Percentiles rank a stretch among this genome's conserved stretches.
Conservation (phyloP, 352 stramenopile genomes). For the Ochromonadaceae sp. region DNA sequence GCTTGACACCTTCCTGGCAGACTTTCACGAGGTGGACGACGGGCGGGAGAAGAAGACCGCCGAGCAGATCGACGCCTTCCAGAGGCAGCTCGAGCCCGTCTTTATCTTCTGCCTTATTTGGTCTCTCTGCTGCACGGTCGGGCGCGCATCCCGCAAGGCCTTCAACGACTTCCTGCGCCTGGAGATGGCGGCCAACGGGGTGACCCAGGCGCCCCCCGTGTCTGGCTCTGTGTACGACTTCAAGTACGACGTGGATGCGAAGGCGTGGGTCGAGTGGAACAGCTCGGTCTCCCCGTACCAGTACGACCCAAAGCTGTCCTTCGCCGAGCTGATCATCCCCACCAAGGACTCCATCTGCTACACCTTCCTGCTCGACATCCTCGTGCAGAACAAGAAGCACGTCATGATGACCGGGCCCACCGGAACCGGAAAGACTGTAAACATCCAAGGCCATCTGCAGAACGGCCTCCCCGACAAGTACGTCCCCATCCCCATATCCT, state of each 20-base stretch:
- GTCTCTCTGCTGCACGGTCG: slow-evolving; percentile 69
- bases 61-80: slow-evolving; percentile 62
- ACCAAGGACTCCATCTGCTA: slow-evolving; percentile 78
- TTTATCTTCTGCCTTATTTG: slow-evolving; percentile 81
- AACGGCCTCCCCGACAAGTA: slow-evolving; percentile 65
- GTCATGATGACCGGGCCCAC: slow-evolving; percentile 80
- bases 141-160: slow-evolving; percentile 51
- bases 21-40: slow-evolving; percentile 35
- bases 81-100: slow-evolving; percentile 57
- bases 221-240: slow-evolving; percentile 68
- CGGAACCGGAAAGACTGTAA: slow-evolving; percentile 82
- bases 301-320: slow-evolving; percentile 45
- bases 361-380: slow-evolving; percentile 70
- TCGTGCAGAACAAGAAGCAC: slow-evolving; percentile 56
- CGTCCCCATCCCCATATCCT: slow-evolving; percentile 68
- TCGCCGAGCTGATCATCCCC: slow-evolving; percentile 76
- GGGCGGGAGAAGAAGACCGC: slow-evolving; percentile 39
- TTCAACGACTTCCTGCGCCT: slow-evolving; percentile 66
- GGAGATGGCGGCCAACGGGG: slow-evolving; percentile 41
- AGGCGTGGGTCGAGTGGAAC: slow-evolving; percentile 69
- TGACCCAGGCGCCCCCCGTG: slow-evolving; percentile 41
- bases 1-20: slow-evolving; percentile 69
- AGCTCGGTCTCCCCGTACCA: slow-evolving; percentile 61
- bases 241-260: slow-evolving; percentile 54
- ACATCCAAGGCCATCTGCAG: slow-evolving; percentile 75